Base-by-base conservation (phyloP, 306 rosid species). In the barrel medic (Medicago truncatula) region DNA sequence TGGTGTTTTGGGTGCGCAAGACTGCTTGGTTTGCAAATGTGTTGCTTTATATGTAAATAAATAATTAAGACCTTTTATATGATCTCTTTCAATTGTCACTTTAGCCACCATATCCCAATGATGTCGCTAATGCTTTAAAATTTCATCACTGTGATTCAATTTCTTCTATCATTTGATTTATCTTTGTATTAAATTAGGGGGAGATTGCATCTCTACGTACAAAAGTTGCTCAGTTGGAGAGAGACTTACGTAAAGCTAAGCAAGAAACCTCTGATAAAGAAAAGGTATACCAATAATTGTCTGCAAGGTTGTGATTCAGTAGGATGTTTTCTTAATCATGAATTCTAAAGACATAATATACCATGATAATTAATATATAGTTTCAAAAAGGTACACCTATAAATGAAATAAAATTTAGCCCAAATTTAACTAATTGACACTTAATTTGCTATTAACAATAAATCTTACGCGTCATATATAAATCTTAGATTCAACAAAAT, bases 191-290 rank as follows among this genome's bases (percentile, higher is more conserved):
- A 49, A 76, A 84, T 70, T 85, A 95, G 97, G 98, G 87, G 81
- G 99, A 90, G 78, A 76, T 87, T 79, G 82, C 86, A 21, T 84
- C 94, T 56, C 86, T 92, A 76, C 86, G 81, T 41, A 86, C 88
- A 64, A 92, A 87, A 82, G 88, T 92, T 79, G 85, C 85, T 76
- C 75, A 76, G 2, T 79, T 92, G 76, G 99, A 92, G 87, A 97
- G 90, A 84, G 98, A 96, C 58, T 79, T 89, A 71, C 88, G 83
- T 65, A 96, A 89, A 85, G 87, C 94, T 71, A 84, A 87, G 72
- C 90, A 88, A 79, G 98, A 89, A 75, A 73, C 87, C 39, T 76
- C 91, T 47, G 90, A 87, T 15, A 69, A 86, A 71, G 98, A 90
- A 79, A 92, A 92, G 96, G 99, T 96, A 88, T 39, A 20, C 20